phyloP scores from a whole-genome alignment of 306 rosid genomes.

The Vigna hirtella region DNA sequence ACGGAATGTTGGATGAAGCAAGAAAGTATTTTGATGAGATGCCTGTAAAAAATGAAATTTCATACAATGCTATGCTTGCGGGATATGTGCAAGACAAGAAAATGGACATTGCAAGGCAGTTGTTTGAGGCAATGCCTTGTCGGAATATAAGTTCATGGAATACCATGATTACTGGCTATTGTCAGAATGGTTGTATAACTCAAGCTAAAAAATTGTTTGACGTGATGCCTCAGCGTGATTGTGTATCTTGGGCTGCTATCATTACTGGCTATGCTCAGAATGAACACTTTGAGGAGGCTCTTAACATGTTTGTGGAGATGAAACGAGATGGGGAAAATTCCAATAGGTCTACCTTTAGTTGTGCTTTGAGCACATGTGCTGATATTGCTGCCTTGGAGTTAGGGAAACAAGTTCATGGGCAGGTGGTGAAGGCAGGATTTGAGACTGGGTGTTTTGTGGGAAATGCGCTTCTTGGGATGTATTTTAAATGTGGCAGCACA shows the following conservation, averaged over 20 bases:
- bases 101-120: slow-evolving; percentile 68
- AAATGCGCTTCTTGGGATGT: slow-evolving; percentile 88
- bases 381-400: slow-evolving; percentile 75
- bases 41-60: slow-evolving; percentile 68
- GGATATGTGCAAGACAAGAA: slow-evolving; percentile 70
- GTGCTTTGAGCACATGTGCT: slow-evolving; percentile 81
- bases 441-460: slow-evolving; percentile 73
- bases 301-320: slow-evolving; percentile 66
- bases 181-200: slow-evolving; percentile 60
- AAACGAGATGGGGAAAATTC: slow-evolving; percentile 67
- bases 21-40: slow-evolving; percentile 59
- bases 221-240: slow-evolving; percentile 71
- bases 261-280: slow-evolving; percentile 78
- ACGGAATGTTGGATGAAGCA: slow-evolving; percentile 75
- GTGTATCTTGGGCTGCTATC: slow-evolving; percentile 85
- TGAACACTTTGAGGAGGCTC: slow-evolving; percentile 70
- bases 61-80: slow-evolving; percentile 76
- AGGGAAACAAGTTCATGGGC: slow-evolving; percentile 88
- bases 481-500: slow-evolving; percentile 80
- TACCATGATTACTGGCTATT: slow-evolving; percentile 76
- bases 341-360: slow-evolving; percentile 66
- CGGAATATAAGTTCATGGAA: slow-evolving; percentile 73
- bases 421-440: slow-evolving; percentile 68
- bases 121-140: slow-evolving; percentile 77
- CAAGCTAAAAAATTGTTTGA: slow-evolving; percentile 70